Base-by-base conservation (phyloP, 805 yeast genomes). In the Pichia rugopelliculosa region DNA sequence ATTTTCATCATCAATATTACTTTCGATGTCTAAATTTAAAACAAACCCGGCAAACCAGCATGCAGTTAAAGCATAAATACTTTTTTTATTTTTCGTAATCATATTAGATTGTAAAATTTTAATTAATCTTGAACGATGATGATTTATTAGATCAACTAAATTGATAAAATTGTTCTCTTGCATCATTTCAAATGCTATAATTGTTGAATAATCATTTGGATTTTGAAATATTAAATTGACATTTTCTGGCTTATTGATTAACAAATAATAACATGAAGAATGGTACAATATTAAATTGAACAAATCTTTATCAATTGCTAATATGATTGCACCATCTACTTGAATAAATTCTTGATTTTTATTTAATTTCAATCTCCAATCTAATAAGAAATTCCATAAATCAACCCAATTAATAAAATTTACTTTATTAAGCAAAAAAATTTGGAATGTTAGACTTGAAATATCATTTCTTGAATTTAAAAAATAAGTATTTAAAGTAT, bases 81-180 rank as follows among this genome's bases (percentile, higher is more conserved):
- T 41, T 42, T 48, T 48, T 21, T 37, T 42, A 23, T 25, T 43
- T 38, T 48, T 48, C 4, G 40, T 41, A 5, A 37, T 23, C 47
- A 48, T 41, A 26, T 48, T 48, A 23, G 39, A 24, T 15, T 48
- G 26, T 23, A 48, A 30, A 15, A 48, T 44, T 23, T 48, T 48
- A 27, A 48, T 56, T 0, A 75, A 68, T 45, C 74, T 60, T 25
- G 64, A 58, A 17, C 47, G 39, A 41, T 63, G 66, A 76, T 76
- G 72, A 21, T 62, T 60, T 34, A 53, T 58, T 22, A 73, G 49
- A 47, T 67, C 70, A 26, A 65, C 56, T 23, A 25, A 44, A 22
- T 44, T 40, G 30, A 44, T 39, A 11, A 20, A 24, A 39, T 27
- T 27, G 6, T 10, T 27, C 11, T 47, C 42, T 26, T 44, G 47